Base-by-base conservation (phyloP, 2,329 filamentous ascomycete genomes). In the Trichocomaceae sp. region DNA sequence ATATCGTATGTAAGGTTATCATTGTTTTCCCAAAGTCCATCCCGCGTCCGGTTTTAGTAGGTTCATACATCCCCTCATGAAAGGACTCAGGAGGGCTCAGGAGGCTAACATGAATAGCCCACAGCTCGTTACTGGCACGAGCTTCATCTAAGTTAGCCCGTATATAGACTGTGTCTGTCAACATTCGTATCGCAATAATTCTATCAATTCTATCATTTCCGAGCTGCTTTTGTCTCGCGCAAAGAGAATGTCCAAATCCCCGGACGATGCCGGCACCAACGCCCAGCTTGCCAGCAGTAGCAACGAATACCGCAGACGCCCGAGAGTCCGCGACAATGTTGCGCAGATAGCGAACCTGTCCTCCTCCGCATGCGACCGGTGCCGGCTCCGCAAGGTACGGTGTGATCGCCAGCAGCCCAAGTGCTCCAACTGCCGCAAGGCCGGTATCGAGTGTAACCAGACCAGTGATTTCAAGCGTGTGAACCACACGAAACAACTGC, bases 361-460 rank as follows among this genome's bases (percentile, higher is more conserved):
- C n/a, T 19, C 37, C 15, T 19, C 37, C 8, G 50, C 50, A 3
- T 52, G 50, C 31, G 50, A 47, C 33, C 50, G 44, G 22, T 52
- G 50, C 42, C 42, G 50, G n/a, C 23, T 41, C n/a, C 50, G 50
- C 41, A 52, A 52, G 41, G 42, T 52, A 15, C 42, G 33, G 42
- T 52, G 50, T 17, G 50, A 52, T 33, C 50, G 50, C 42, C 50
- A 52, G 42, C 50, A 52, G 26, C 50, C 50, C n/a, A 41, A 52
- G 31, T 52, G 50, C 31, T 52, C 50, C 23, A 52, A 52, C 29
- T 52, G 50, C 17, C 50, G 50, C 41, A 52, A 47, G 29, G 50
- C 50, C 12, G 50, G 50, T 17, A 33, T 52, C 17, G 44, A 33
- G 17, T 52, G 50, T 31, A 41, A 39, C 31, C 44, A 45, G 17